A percentile compares a stretch with the other conserved stretches of the same genome.
Conservation (phyloP, 192 early-diverging fungal species). For the Podila minutissima region DNA sequence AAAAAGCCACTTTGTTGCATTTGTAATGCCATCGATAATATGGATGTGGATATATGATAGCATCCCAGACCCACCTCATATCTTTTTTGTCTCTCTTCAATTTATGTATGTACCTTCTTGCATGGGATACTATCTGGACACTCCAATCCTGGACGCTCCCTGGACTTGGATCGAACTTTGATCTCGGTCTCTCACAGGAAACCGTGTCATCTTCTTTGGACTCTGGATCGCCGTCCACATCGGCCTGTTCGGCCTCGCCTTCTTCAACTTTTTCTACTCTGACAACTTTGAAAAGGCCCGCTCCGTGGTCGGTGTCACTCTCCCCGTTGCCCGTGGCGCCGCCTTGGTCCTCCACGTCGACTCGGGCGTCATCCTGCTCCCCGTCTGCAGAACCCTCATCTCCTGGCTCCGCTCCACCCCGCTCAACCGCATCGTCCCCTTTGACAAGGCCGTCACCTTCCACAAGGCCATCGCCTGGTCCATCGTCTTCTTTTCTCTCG, state of each 20-base stretch:
- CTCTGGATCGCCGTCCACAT: slow-evolving; percentile 69
- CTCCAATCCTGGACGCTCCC: neutral
- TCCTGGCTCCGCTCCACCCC: slow-evolving; percentile 63
- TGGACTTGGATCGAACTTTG: neutral
- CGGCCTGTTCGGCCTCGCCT: slow-evolving; percentile 64
- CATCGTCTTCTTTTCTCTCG: slow-evolving; percentile 68
- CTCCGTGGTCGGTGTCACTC: slow-evolving; percentile 59
- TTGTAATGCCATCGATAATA: too few species aligned
- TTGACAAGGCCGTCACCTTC: slow-evolving; percentile 80
- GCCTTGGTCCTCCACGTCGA: slow-evolving; percentile 79
- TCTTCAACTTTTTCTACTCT: slow-evolving; percentile 69
- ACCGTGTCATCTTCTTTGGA: slow-evolving; percentile 51
- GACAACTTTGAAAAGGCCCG: slow-evolving; percentile 63
- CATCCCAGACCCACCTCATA: too few species aligned
- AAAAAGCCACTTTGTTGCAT: too few species aligned
- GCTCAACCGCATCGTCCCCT: slow-evolving; percentile 67
- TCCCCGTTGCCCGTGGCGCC: slow-evolving; percentile 67
- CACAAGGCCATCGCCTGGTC: slow-evolving; percentile 79
- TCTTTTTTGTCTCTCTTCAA: too few species aligned
- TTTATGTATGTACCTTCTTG: too few species aligned
- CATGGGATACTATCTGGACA: too few species aligned
- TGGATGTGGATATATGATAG: too few species aligned
- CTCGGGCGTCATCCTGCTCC: slow-evolving; percentile 78
- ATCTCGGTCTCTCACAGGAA: slow-evolving; percentile 21
- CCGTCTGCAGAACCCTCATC: slow-evolving; percentile 83